Percentiles rank a stretch among this genome's conserved stretches.
Evolutionary conservation across 805 yeast genomes (phyloP).

Genomic region (Saccharomycopsis sp.): DNA sequence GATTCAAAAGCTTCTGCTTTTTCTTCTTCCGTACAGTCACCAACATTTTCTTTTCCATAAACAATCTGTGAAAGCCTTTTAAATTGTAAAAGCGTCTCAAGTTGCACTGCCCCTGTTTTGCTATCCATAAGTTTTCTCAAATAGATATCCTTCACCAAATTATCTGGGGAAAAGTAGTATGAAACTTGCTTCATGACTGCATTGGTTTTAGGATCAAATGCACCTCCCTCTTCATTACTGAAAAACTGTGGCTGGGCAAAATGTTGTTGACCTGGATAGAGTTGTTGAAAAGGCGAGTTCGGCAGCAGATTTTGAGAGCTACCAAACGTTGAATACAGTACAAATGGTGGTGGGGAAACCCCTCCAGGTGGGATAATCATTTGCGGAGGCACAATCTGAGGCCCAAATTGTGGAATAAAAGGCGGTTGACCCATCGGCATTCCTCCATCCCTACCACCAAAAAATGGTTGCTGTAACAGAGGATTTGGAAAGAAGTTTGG

Average conservation of each 20-base stretch:
- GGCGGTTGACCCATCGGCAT: neutral
- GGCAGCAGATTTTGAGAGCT: too few species aligned
- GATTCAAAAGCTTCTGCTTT: conserved; percentile 32
- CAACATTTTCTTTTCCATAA: conserved; percentile 41
- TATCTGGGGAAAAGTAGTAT: conserved; percentile 84
- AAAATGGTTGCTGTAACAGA: conserved; percentile 22
- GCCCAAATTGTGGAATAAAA: conserved; percentile 24
- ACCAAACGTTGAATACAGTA: too few species aligned
- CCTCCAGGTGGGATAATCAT: neutral
- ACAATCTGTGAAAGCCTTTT: conserved; percentile 60
- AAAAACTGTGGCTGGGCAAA: too few species aligned
- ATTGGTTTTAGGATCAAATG: conserved; percentile 24
- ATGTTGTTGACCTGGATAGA: too few species aligned
- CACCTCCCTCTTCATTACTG: neutral
- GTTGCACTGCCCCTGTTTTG: conserved; percentile 59
- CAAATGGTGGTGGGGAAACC: too few species aligned
- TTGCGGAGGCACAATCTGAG: conserved; percentile 2
- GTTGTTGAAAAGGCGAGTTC: too few species aligned
- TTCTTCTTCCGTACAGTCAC: conserved; percentile 44
- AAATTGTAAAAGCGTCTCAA: conserved; percentile 55
- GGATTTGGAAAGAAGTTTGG: conserved; percentile 13
- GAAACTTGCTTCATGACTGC: conserved; percentile 56
- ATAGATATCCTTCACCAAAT: conserved; percentile 74
- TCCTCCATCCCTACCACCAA: conserved; percentile 25
- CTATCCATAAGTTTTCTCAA: conserved; percentile 72